These are phyloP conservation scores for Tetracladium setigerum DNA, from an alignment of 495 filamentous ascomycete species.

Conservation along the genomic window DNA sequence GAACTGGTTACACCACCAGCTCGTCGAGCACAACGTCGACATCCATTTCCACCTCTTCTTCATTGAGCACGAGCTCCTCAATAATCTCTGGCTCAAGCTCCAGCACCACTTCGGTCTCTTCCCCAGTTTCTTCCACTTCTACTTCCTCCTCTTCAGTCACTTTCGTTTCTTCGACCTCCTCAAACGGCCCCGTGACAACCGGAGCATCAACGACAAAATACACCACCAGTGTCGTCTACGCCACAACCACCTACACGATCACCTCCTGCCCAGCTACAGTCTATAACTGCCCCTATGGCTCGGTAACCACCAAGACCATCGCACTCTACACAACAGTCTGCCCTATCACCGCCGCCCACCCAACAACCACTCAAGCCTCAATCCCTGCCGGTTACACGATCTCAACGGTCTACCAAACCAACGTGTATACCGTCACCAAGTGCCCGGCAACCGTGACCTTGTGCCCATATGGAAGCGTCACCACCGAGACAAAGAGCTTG, in stretches of 20 bases:
- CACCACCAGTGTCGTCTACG: constrained; percentile 44
- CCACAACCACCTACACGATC: constrained; percentile 46
- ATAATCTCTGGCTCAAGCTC: no score
- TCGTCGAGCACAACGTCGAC: no score
- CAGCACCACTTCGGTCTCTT: no score
- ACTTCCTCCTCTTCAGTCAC: no score
- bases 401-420: constrained; percentile 17
- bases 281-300: constrained; percentile 45
- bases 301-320: constrained; percentile 29
- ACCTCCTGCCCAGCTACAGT: constrained; percentile 48
- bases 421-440: constrained; percentile 39
- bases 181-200: no score
- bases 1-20: no score
- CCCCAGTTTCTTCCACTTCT: no score
- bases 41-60: no score
- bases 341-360: constrained; percentile 28
- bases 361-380: neutral
- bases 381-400: neutral
- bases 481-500: constrained; percentile 17
- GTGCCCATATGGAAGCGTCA: constrained; percentile 40
- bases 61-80: no score
- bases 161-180: no score
- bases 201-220: no score
- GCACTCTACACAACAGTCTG: constrained; percentile 34
- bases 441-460: constrained; percentile 47